Percentiles rank a stretch among this genome's conserved stretches.
phyloP scores from a whole-genome alignment of 2,329 filamentous ascomycete genomes.

The Colletotrichum sp. region DNA sequence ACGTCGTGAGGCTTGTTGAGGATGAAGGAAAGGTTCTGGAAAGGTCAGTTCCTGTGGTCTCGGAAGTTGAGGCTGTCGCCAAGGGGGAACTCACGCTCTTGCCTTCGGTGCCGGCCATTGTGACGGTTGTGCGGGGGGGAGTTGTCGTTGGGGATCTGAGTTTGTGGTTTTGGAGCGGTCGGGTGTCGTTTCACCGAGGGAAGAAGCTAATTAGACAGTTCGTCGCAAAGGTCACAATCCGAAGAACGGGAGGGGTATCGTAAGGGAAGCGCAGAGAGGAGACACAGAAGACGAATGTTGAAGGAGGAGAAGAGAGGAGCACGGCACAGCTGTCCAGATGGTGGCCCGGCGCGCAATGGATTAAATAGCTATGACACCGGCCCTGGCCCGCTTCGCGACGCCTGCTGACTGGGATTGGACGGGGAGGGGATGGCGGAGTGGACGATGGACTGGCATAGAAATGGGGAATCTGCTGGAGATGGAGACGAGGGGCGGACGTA shows the following conservation, averaged over 20 bases:
- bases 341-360: neutral
- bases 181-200: neutral
- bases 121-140: neutral
- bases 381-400: neutral
- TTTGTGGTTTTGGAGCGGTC: neutral
- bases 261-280: neutral
- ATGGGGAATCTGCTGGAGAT: neutral
- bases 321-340: neutral
- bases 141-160: neutral
- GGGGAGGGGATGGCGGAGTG: neutral
- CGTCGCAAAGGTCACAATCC: neutral
- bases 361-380: slow-evolving; percentile 10
- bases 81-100: slow-evolving; percentile 14
- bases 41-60: neutral
- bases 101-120: slow-evolving; percentile 21
- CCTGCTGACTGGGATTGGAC: slow-evolving; percentile 3
- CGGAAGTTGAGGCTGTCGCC: neutral
- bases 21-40: slow-evolving; percentile 84
- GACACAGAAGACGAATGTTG: neutral
- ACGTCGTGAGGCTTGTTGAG: slow-evolving; percentile 79
- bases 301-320: neutral
- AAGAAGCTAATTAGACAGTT: neutral
- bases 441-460: neutral
- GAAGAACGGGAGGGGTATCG: neutral
- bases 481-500: neutral